Evolutionary conservation across 768 basidiomycete genomes (phyloP).

Genomic region (Termitomyces sp.): DNA sequence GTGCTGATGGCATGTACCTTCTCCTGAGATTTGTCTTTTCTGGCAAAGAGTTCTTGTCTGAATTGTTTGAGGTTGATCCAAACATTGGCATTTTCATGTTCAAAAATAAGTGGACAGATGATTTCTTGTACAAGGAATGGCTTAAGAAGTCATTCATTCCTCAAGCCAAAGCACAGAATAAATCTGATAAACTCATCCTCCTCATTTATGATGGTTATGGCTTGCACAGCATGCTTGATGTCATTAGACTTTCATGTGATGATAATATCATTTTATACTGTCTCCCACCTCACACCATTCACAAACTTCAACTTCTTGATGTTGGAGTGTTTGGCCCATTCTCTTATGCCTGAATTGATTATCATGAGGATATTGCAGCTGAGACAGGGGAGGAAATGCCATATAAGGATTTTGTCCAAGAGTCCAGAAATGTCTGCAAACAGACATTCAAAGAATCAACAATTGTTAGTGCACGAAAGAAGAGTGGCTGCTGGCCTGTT

Average conservation of each 20-base stretch:
- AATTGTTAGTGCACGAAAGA: neutral
- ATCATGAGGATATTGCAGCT: neutral
- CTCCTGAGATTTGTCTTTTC: neutral
- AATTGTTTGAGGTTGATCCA: too few species aligned
- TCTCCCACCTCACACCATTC: conserved; percentile 33
- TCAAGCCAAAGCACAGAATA: too few species aligned
- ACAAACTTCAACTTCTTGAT: conserved; percentile 31
- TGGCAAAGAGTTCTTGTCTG: too few species aligned
- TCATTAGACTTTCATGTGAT: conserved; percentile 21
- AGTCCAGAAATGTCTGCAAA: neutral
- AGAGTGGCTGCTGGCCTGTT: neutral
- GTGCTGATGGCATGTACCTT: neutral
- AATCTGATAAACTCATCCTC: conserved; percentile 18
- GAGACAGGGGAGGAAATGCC: neutral
- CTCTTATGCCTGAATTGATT: conserved; percentile 12
- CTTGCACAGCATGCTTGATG: conserved; percentile 28
- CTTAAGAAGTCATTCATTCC: too few species aligned
- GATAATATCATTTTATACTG: conserved; percentile 16
- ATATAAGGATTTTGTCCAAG: neutral
- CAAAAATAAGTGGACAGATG: too few species aligned
- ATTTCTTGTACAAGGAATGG: too few species aligned
- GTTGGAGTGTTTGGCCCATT: conserved; percentile 34
- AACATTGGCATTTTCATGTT: too few species aligned
- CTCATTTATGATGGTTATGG: conserved; percentile 42
- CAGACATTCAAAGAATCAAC: neutral